These are phyloP conservation scores for Ophiobolus disseminans DNA, from an alignment of 2,329 filamentous ascomycete species.

Conservation along the genomic window DNA sequence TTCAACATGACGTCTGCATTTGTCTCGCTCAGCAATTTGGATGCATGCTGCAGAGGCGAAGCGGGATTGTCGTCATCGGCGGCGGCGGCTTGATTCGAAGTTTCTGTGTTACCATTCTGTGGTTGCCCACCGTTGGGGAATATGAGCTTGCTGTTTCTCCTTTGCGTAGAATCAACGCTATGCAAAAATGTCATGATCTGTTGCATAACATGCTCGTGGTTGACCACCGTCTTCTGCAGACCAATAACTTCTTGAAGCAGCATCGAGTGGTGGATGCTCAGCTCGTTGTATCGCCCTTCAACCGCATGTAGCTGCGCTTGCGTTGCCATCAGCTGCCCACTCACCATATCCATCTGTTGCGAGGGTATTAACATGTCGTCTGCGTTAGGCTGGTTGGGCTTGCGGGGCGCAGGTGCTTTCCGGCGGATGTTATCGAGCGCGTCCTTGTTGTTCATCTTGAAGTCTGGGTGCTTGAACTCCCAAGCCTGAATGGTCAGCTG, in stretches of 20 bases:
- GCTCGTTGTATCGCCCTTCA: constrained; percentile 82
- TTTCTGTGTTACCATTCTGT: constrained; percentile 52
- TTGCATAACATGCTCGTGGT: constrained; percentile 74
- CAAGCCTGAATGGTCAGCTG: constrained; percentile 67
- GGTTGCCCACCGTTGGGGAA: constrained; percentile 48
- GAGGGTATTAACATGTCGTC: constrained; percentile 79
- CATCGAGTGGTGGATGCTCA: constrained; percentile 71
- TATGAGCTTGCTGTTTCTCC: constrained; percentile 64
- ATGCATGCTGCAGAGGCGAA: constrained; percentile 72
- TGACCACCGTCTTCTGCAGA: constrained; percentile 73
- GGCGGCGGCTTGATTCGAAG: constrained; percentile 54
- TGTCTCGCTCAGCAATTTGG: constrained; percentile 70
- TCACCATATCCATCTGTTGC: constrained; percentile 88
- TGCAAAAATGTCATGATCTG: constrained; percentile 74
- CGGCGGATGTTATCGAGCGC: constrained; percentile 94
- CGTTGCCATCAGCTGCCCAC: constrained; percentile 85
- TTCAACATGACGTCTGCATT: constrained; percentile 71
- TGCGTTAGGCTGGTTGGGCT: constrained; percentile 58
- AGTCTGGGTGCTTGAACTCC: constrained; percentile 98
- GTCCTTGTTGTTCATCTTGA: constrained; percentile 94
- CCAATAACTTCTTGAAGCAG: constrained; percentile 69
- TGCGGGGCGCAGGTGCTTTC: constrained; percentile 91
- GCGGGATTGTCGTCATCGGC: constrained; percentile 68
- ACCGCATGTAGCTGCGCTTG: constrained; percentile 91
- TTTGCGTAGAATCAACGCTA: constrained; percentile 68